These are phyloP conservation scores for Rhizophagus sp. DNA, from an alignment of 192 early-diverging fungal species.

Conservation along the genomic window DNA sequence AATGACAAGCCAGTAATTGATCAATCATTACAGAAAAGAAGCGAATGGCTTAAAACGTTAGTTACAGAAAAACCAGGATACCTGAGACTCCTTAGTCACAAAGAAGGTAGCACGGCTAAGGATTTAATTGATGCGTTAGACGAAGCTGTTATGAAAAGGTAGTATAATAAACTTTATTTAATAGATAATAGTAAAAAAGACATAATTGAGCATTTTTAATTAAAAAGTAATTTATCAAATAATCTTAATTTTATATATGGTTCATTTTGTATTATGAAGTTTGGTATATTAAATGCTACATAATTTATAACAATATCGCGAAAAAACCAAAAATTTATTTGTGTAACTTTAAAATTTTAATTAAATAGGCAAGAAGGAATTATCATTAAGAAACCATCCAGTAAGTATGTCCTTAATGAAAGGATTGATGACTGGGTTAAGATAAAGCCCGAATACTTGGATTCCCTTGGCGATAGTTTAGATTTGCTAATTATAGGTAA, in stretches of 20 bases:
- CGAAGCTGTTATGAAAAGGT: slow-evolving; percentile 60
- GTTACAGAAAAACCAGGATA: slow-evolving; percentile 54
- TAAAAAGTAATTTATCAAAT: too few relatives aligned
- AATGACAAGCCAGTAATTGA: slow-evolving; percentile 65
- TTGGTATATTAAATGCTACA: too few relatives aligned
- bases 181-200: too few relatives aligned
- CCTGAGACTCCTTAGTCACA: slow-evolving; percentile 58
- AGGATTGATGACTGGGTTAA: slow-evolving; percentile 70
- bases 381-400: slow-evolving; percentile 70
- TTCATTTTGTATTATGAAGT: too few relatives aligned
- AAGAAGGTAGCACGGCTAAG: slow-evolving; percentile 49
- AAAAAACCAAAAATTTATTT: too few relatives aligned
- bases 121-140: slow-evolving; percentile 66
- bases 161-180: neutral
- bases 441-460: slow-evolving; percentile 79
- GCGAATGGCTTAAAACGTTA: slow-evolving; percentile 48
- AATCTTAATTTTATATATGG: too few relatives aligned
- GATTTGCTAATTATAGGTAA: slow-evolving; percentile 76
- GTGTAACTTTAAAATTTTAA: neutral
- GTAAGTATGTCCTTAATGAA: slow-evolving; percentile 54
- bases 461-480: slow-evolving; percentile 64
- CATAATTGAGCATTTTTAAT: too few relatives aligned
- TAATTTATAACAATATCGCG: too few relatives aligned
- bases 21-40: slow-evolving; percentile 57
- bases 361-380: slow-evolving; percentile 55